Conservation (phyloP, 768 basidiomycete species). For the Tylopilus cervinicoccineus region DNA sequence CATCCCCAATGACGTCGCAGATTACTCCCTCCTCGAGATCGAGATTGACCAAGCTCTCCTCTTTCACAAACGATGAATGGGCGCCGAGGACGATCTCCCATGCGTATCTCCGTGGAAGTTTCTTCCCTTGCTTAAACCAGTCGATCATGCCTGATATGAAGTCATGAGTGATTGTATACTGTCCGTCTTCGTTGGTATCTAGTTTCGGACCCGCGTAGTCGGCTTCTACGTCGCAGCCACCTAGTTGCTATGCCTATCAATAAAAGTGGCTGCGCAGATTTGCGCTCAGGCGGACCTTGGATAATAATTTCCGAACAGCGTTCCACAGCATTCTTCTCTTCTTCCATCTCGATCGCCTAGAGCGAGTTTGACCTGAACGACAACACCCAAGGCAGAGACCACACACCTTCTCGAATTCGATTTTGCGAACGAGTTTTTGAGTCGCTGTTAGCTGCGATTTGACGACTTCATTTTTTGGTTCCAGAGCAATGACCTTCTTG, state of each 20-base stretch:
- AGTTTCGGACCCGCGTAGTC: constrained; percentile 76
- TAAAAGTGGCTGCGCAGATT: neutral
- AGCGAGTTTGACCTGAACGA: constrained; percentile 4
- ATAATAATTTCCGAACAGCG: constrained; percentile 76
- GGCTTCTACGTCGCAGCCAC: constrained; percentile 75
- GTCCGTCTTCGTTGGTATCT: constrained; percentile 50
- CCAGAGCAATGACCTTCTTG: constrained; percentile 75
- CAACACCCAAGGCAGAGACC: neutral
- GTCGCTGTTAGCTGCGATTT: constrained; percentile 80
- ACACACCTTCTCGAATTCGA: constrained; percentile 87
- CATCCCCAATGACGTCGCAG: constrained; percentile 94
- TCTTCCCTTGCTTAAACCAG: constrained; percentile 93
- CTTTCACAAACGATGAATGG: constrained; percentile 66
- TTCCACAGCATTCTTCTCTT: constrained; percentile 74
- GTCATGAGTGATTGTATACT: constrained; percentile 67
- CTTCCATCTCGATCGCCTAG: constrained; percentile 90
- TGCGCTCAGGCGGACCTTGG: constrained; percentile 48
- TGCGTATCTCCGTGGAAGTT: constrained; percentile 82
- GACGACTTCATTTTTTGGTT: constrained; percentile 82
- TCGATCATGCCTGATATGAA: constrained; percentile 86
- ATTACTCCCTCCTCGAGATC: constrained; percentile 72
- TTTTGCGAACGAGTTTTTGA: constrained; percentile 84
- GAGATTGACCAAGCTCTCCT: constrained; percentile 79
- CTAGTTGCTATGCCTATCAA: constrained; percentile 33
- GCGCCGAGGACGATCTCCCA: constrained; percentile 96